Base-by-base conservation (phyloP, 305 asterid genomes). In the Fraxinus nigra region DNA sequence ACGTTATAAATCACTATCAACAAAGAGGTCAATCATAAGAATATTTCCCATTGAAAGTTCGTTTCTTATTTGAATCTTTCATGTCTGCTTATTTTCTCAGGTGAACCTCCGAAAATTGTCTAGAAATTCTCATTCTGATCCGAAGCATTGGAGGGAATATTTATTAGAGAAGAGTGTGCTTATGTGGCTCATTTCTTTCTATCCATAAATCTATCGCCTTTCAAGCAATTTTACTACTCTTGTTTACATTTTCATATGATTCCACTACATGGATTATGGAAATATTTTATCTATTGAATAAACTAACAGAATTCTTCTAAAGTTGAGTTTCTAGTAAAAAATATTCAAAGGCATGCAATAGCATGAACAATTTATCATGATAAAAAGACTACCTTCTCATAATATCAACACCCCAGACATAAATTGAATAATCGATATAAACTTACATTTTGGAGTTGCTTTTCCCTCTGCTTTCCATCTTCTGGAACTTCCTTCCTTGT, bases 391-490 rank as follows among this genome's bases (percentile, higher is more conserved):
- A 24, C 72, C 32, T 63, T 24, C 2, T 24, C 69, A 37, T 82
- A 32, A 61, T 61, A 40, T 43, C 8, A 37, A 61, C 56, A 26
- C 51, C 61, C 13, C 4, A 20, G 22, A 59, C 34, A 63, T 24
- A 63, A 26, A 20, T 28, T n/a, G 80, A 18, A 63, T 65, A 30
- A 32, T 46, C 40, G 51, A 76, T 67, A 78, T 76, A 54, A 74
- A 85, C 98, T 89, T 88, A 92, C 98, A 78, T 87, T 87, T 87
- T 84, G 90, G 82, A 90, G 91, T 80, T 84, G 88, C 74, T 75
- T 85, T 87, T 76, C 88, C 46, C 81, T 56, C 74, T 85, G 85
- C 74, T 84, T 87, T 79, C 78, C 80, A 46, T 84, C 85, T 38
- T 81, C 87, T 40, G 75, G 76, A 79, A 48, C 83, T 86, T 82